phyloP scores from a whole-genome alignment of 2,329 filamentous ascomycete species.

The Curvularia sp. region DNA sequence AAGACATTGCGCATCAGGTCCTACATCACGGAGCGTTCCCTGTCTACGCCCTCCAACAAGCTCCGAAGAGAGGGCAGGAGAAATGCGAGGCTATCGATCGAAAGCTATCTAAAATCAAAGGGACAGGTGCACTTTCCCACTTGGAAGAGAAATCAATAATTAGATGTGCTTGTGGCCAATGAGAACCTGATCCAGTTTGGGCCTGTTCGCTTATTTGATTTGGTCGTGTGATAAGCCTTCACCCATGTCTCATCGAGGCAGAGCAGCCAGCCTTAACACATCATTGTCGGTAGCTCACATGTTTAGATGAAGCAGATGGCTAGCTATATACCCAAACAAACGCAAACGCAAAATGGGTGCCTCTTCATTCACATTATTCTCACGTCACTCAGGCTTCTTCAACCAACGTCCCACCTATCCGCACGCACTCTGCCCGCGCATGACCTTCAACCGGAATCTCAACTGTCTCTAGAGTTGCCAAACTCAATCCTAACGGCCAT shows the following conservation, averaged over 20 bases:
- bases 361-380: conserved; percentile 8
- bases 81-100: conserved; percentile 7
- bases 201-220: conserved; percentile 6
- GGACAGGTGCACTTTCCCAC: conserved; percentile 3
- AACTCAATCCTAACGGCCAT: neutral
- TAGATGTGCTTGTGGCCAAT: conserved; percentile 7
- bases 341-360: conserved; percentile 1
- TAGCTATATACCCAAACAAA: conserved; percentile 7
- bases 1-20: neutral
- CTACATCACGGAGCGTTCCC: conserved; percentile 4
- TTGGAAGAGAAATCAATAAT: conserved; percentile 4
- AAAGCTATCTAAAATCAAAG: conserved; percentile 5
- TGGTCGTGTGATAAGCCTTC: conserved; percentile 2
- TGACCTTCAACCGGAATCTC: neutral
- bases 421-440: conserved; percentile 1
- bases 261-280: neutral
- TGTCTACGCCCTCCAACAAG: conserved; percentile 2
- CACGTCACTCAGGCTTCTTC: neutral
- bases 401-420: neutral
- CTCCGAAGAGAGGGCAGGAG: conserved; percentile 1
- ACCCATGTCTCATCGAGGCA: neutral
- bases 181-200: conserved; percentile 7
- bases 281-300: conserved; percentile 3
- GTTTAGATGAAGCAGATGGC: neutral
- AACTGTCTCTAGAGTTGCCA: neutral